Conservation (phyloP, 306 rosid species). For the Casuarina cunninghamiana region DNA sequence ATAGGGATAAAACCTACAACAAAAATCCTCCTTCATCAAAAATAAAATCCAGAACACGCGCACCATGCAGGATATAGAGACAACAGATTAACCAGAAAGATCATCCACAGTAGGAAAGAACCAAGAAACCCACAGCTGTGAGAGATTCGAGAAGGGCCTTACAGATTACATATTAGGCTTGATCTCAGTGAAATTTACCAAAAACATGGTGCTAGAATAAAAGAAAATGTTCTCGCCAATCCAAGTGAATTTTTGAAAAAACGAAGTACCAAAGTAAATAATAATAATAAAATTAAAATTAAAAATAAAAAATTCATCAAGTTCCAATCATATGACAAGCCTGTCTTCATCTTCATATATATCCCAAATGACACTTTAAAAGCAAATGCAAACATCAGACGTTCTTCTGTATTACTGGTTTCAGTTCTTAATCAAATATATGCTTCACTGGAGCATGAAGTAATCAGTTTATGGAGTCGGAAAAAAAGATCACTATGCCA, state of each 20-base stretch:
- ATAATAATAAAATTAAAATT: too few species aligned
- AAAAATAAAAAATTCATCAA: neutral
- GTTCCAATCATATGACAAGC: neutral
- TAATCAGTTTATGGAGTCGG: neutral
- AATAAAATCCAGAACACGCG: neutral
- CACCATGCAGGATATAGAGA: neutral
- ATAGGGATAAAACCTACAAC: constrained; percentile 93
- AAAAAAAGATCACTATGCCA: neutral
- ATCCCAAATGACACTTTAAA: neutral
- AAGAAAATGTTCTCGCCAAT: too few species aligned
- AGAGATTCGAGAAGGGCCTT: neutral
- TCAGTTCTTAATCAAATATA: neutral
- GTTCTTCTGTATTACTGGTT: neutral
- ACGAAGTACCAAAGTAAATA: neutral
- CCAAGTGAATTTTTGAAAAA: neutral
- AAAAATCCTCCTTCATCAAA: constrained; percentile 6
- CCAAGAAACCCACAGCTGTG: neutral
- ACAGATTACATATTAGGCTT: neutral
- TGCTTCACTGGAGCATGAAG: neutral
- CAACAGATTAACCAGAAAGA: neutral
- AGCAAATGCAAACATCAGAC: neutral
- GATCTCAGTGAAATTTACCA: neutral
- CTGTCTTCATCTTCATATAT: neutral
- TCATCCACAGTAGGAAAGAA: neutral
- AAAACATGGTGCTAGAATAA: too few species aligned